Evolutionary conservation across 352 stramenopile species (phyloP).

Genomic region (Phytopythium vexans): DNA sequence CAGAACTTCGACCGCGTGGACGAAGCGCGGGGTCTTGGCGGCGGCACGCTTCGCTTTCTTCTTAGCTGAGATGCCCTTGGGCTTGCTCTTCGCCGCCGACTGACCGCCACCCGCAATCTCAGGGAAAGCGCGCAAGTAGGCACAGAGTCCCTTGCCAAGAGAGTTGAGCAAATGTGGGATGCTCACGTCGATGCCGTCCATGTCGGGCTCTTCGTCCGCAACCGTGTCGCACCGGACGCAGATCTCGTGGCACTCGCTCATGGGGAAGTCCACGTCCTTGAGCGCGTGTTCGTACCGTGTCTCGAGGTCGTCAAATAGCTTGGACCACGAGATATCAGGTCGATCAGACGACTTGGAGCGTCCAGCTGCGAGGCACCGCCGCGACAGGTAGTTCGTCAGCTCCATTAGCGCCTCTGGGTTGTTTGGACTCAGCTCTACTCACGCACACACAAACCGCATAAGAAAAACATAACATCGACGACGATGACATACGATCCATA

Average conservation of each 20-base stretch:
- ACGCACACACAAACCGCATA: too few species aligned
- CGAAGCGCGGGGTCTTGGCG: constrained; percentile 20
- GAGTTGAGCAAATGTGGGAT: constrained; percentile 68
- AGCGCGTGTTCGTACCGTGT: constrained; percentile 36
- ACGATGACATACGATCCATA: constrained; percentile 8
- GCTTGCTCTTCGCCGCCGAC: neutral
- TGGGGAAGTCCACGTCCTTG: constrained; percentile 35
- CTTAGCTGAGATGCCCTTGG: neutral
- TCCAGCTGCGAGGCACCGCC: constrained; percentile 27
- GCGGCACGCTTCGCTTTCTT: constrained; percentile 3
- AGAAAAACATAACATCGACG: constrained; percentile 5
- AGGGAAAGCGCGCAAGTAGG: constrained; percentile 35
- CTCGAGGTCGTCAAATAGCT: constrained; percentile 44
- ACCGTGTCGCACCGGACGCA: constrained; percentile 62
- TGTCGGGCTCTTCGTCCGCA: constrained; percentile 51
- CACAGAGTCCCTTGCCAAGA: constrained; percentile 50
- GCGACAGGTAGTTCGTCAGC: constrained; percentile 61
- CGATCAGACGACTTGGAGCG: constrained; percentile 1
- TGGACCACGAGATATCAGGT: constrained; percentile 27
- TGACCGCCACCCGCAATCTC: neutral
- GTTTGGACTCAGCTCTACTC: constrained; percentile 39
- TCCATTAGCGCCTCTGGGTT: constrained; percentile 73
- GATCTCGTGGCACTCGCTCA: constrained; percentile 63
- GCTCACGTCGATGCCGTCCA: constrained; percentile 58
- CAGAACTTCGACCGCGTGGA: constrained; percentile 60